Evolutionary conservation across 768 basidiomycete genomes (phyloP), one percentile per base, ranked within the genome.

Genomic region (Mycena metata): DNA sequence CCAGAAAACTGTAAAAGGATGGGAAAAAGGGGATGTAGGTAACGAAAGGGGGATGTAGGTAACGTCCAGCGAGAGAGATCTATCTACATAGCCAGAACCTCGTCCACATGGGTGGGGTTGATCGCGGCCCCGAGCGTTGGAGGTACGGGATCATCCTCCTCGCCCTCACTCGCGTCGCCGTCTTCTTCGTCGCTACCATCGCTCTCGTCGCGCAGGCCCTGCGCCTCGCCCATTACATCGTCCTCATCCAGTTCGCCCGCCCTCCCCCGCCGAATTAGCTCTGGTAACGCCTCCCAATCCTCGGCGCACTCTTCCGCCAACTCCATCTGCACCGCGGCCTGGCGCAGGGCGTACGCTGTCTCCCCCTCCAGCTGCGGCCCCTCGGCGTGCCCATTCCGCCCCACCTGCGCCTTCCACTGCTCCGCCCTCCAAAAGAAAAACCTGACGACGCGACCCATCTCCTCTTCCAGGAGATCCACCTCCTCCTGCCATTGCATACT

Each of bases 391-490:
- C 21, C 30, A 2, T 26, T 33, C 8, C 16, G 21, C 12, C 26
- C 56, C 9, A 58, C 41, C 55, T 19, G 36, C 16, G 17, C 60
- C 26, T 62, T 50, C 76, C 76, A 76, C 66, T 56, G 64, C 10
- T 61, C n/a, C 5, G 70, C 64, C n/a, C 70, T 61, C 69, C 70
- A 69, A 26, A 52, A 6, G 3, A 76, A 49, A 26, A 71, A 75
- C 12, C 17, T 36, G 49, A 55, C 6, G 0, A 67, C 49, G 0
- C 72, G 49, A 2, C 69, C 46, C 76, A 77, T 78, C 57, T 78
- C 76, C 54, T 77, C 75, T 15, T 51, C 35, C 15, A 78, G 57
- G 1, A 77, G 57, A 5, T 60, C 56, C 15, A 77, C 72, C 57
- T 76, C 76, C 21, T 78, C 77, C 43, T 6, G 3, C 30, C 30